phyloP scores from a whole-genome alignment of 2,329 filamentous ascomycete species.

The Cladosporium sp. region DNA sequence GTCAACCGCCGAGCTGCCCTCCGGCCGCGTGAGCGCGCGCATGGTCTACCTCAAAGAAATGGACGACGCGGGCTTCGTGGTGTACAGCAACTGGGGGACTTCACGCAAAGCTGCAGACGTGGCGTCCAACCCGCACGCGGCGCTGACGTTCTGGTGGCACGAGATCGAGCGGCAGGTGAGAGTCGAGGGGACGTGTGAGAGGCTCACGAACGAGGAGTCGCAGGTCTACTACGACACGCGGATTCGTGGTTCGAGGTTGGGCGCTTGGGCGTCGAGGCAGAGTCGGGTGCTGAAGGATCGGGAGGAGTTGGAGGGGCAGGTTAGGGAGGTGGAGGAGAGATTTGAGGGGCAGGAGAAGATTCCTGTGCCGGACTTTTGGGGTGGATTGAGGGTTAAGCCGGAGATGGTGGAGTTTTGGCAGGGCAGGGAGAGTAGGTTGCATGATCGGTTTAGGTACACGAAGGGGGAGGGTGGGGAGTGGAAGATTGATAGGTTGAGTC shows the following conservation, averaged over 20 bases:
- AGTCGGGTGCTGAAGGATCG: conserved; percentile 70
- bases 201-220: conserved; percentile 67
- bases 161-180: conserved; percentile 83
- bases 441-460: conserved; percentile 89
- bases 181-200: conserved; percentile 72
- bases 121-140: conserved; percentile 68
- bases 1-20: conserved; percentile 78
- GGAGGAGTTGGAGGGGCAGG: conserved; percentile 69
- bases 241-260: conserved; percentile 76
- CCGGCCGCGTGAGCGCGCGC: conserved; percentile 77
- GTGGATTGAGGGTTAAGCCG: conserved; percentile 79
- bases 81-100: conserved; percentile 91
- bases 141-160: conserved; percentile 88
- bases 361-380: conserved; percentile 92
- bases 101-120: conserved; percentile 66
- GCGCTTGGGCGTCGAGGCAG: conserved; percentile 92
- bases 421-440: conserved; percentile 80
- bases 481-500: conserved; percentile 67
- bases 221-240: conserved; percentile 61
- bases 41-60: conserved; percentile 96
- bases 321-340: conserved; percentile 68
- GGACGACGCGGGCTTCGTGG: conserved; percentile 75
- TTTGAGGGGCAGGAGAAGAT: conserved; percentile 77
- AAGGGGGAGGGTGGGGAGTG: conserved; percentile 45
- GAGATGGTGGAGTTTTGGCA: conserved; percentile 95